Evolutionary conservation across 2,329 filamentous ascomycete genomes (phyloP).

Genomic region (Aspergillus terreus): DNA sequence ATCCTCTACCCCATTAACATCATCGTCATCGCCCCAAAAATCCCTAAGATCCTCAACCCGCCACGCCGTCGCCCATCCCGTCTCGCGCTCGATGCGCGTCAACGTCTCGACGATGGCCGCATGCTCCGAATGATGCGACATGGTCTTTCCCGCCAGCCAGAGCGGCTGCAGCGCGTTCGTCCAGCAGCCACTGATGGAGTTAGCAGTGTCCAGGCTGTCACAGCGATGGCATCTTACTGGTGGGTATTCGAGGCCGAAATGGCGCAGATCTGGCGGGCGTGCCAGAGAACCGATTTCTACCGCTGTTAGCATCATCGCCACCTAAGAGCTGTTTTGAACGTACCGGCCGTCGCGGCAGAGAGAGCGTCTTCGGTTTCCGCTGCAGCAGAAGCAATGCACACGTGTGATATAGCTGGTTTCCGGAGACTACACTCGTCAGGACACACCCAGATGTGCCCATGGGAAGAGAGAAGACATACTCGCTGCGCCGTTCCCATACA

Average conservation of each 20-base stretch:
- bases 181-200: conserved; percentile 34
- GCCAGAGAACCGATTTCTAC: conserved; percentile 44
- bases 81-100: conserved; percentile 49
- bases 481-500: conserved; percentile 25
- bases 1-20: conserved; percentile 4
- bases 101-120: conserved; percentile 47
- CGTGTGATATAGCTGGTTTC: conserved; percentile 34
- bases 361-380: conserved; percentile 24
- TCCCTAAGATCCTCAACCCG: conserved; percentile 50
- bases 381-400: conserved; percentile 29
- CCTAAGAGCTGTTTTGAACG: background rate
- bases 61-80: conserved; percentile 54
- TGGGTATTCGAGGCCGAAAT: conserved; percentile 45
- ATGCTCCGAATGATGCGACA: conserved; percentile 45
- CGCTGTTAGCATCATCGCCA: background rate
- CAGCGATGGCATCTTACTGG: conserved; percentile 24
- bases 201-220: background rate
- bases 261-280: conserved; percentile 45
- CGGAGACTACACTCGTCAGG: conserved; percentile 18
- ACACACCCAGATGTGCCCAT: background rate
- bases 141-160: conserved; percentile 46
- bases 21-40: conserved; percentile 47
- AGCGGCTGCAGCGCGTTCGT: conserved; percentile 47
- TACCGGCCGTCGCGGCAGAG: conserved; percentile 22
- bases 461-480: conserved; percentile 15